These are phyloP conservation scores for Cornus controversa DNA, from an alignment of 148 eudicot species.

Conservation along the genomic window DNA sequence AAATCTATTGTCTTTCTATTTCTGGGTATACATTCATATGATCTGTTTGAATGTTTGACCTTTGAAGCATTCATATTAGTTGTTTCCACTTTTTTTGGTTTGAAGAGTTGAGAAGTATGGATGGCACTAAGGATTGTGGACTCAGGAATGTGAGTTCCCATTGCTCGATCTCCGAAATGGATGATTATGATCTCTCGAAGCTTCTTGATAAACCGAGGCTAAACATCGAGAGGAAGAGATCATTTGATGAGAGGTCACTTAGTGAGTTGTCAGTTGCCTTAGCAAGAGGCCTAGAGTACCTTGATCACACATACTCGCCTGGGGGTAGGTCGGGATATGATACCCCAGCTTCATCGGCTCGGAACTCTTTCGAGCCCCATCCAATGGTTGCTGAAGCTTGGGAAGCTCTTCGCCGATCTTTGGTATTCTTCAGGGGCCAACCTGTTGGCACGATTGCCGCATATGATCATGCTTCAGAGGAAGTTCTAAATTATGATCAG, in stretches of 20 bases:
- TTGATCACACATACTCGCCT: slow-evolving; percentile 75
- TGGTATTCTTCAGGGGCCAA: slow-evolving; percentile 78
- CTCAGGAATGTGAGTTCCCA: slow-evolving; percentile 79
- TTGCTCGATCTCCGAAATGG: slow-evolving; percentile 83
- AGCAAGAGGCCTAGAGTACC: slow-evolving; percentile 67
- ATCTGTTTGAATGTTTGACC: neutral
- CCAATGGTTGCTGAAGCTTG: slow-evolving; percentile 99
- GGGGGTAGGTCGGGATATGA: slow-evolving; percentile 74
- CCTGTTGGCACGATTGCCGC: slow-evolving; percentile 98
- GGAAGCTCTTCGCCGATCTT: slow-evolving; percentile 89
- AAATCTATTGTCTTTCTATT: slow-evolving; percentile 8
- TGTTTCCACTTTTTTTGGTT: slow-evolving; percentile 8
- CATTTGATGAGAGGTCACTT: slow-evolving; percentile 93
- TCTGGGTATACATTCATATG: slow-evolving; percentile 3
- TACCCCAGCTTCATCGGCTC: slow-evolving; percentile 87
- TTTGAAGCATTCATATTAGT: neutral
- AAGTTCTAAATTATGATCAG: slow-evolving; percentile 96
- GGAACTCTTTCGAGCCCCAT: slow-evolving; percentile 95
- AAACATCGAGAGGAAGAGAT: slow-evolving; percentile 84
- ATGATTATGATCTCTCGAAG: slow-evolving; percentile 78
- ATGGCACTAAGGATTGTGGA: slow-evolving; percentile 43
- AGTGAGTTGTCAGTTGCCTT: slow-evolving; percentile 90
- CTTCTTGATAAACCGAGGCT: slow-evolving; percentile 84
- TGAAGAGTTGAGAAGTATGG: slow-evolving; percentile 40
- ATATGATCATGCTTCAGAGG: slow-evolving; percentile 94